Conservation (phyloP, 2,329 filamentous ascomycete genomes). For the Dothidotthia symphoricarpi region DNA sequence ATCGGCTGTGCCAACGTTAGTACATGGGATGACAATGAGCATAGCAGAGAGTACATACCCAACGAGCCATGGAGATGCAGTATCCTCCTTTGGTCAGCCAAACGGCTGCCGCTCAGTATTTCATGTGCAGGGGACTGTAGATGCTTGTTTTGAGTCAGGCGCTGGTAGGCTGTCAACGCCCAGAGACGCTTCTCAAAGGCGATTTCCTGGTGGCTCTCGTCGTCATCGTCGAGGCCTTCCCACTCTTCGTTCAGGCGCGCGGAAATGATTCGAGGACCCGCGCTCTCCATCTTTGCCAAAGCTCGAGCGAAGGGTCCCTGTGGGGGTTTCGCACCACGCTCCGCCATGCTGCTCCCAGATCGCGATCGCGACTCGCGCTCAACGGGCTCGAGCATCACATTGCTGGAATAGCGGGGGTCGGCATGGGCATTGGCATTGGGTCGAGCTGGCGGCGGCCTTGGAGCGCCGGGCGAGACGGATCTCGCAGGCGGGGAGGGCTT, state of each 20-base stretch:
- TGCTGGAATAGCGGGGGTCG: constrained; percentile 13
- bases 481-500: constrained; percentile 4
- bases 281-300: constrained; percentile 27
- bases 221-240: constrained; percentile 26
- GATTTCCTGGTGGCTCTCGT: constrained; percentile 27
- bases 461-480: constrained; percentile 6
- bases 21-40: not conserved
- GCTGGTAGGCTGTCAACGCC: constrained; percentile 28
- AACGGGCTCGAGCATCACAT: constrained; percentile 20
- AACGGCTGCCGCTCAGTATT: constrained; percentile 19
- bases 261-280: constrained; percentile 25
- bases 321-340: constrained; percentile 16
- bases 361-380: constrained; percentile 20
- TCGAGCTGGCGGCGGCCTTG: constrained; percentile 3
- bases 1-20: constrained; percentile 18
- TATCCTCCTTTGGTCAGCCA: constrained; percentile 22
- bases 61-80: constrained; percentile 27
- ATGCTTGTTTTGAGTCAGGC: constrained; percentile 29
- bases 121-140: constrained; percentile 29
- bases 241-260: constrained; percentile 28
- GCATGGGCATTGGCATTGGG: constrained; percentile 3
- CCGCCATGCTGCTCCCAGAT: constrained; percentile 20
- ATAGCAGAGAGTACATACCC: constrained; percentile 9
- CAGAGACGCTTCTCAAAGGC: constrained; percentile 30
- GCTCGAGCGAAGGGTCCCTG: constrained; percentile 24